Evolutionary conservation across 1,284 basidiomycete genomes (phyloP).

Genomic region (Mycena sp.): DNA sequence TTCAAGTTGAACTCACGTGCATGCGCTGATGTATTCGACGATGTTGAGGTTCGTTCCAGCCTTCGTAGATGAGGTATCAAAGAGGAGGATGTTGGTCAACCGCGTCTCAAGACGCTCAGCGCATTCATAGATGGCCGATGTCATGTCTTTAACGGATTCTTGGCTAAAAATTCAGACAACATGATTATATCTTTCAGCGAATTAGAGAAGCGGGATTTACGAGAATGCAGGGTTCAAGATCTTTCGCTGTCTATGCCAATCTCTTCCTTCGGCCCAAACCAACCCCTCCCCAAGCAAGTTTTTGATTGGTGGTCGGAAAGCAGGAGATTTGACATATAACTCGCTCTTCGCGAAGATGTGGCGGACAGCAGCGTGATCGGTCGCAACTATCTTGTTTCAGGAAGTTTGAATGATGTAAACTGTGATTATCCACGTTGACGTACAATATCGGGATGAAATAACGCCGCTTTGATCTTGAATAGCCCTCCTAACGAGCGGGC

Average conservation of each 20-base stretch:
- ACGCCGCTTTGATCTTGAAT: slow-evolving; percentile 50
- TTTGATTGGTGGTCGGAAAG: slow-evolving; percentile 37
- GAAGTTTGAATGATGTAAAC: not conserved
- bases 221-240: slow-evolving; percentile 45
- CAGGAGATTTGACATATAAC: slow-evolving; percentile 44
- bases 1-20: slow-evolving; percentile 36
- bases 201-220: slow-evolving; percentile 29
- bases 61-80: slow-evolving; percentile 20
- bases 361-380: slow-evolving; percentile 47
- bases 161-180: slow-evolving; percentile 14
- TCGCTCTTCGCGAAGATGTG: slow-evolving; percentile 48
- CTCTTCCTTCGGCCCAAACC: slow-evolving; percentile 49
- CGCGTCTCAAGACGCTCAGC: slow-evolving; percentile 38
- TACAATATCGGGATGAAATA: slow-evolving; percentile 50
- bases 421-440: slow-evolving; percentile 20
- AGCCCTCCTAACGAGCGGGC: slow-evolving; percentile 45
- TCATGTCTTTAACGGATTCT: slow-evolving; percentile 42
- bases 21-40: slow-evolving; percentile 32
- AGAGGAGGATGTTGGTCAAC: slow-evolving; percentile 35
- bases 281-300: slow-evolving; percentile 45
- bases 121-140: slow-evolving; percentile 38
- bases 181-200: not conserved
- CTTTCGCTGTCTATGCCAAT: slow-evolving; percentile 44
- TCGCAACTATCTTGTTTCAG: slow-evolving; percentile 43
- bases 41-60: slow-evolving; percentile 32